Percentiles rank a stretch among this genome's conserved stretches.
phyloP scores from a whole-genome alignment of 495 filamentous ascomycete species.

The Tuber borchii region DNA sequence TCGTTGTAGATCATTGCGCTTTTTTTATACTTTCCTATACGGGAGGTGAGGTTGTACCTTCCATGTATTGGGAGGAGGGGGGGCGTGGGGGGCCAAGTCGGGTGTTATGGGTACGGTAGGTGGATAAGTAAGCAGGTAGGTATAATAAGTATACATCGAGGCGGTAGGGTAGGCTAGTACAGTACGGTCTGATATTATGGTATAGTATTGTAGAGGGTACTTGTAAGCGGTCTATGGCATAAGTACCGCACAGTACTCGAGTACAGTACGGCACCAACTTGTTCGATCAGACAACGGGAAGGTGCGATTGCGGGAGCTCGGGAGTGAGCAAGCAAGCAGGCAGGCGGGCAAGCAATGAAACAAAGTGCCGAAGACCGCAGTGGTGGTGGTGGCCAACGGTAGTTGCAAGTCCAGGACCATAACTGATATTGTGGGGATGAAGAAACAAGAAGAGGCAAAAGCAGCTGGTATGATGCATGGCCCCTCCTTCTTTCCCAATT shows the following conservation, averaged over 20 bases:
- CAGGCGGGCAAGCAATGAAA: neutral
- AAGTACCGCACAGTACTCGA: no score
- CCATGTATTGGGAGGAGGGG: neutral
- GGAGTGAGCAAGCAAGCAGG: neutral
- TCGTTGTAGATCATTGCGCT: neutral
- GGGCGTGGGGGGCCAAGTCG: neutral
- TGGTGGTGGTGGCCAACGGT: neutral
- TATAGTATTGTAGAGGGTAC: no score
- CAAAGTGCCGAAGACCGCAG: neutral
- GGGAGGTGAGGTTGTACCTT: neutral
- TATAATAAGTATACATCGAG: no score
- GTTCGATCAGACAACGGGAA: neutral
- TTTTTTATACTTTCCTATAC: neutral
- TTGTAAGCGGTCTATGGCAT: neutral
- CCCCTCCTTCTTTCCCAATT: no score
- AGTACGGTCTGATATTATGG: no score
- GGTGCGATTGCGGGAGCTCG: neutral
- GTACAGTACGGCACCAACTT: no score
- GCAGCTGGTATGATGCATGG: no score
- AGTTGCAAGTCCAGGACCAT: neutral
- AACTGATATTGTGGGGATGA: neutral
- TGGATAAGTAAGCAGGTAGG: neutral
- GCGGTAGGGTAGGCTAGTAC: no score
- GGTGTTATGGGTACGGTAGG: neutral
- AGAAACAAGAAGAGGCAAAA: no score